Base-by-base conservation (phyloP, 116 monocot species). In the Trichopus zeylanicus region DNA sequence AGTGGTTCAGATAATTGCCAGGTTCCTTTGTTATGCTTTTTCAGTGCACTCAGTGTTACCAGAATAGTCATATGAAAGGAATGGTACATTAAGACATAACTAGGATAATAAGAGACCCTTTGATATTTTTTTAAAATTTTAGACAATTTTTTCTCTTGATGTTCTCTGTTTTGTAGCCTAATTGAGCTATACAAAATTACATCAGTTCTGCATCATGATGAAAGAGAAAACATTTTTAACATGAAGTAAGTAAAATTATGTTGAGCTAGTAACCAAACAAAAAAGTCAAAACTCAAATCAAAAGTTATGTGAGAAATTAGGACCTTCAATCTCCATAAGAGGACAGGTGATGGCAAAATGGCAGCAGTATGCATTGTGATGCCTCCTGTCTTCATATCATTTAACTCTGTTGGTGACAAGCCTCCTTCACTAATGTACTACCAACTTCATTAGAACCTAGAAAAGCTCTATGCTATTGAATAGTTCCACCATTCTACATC, bases 261-360 rank as follows among this genome's bases (percentile, higher is more conserved):
- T 28, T 29, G 15, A 34, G 27, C 10, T 8, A 56, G 18, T 29
- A 57, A 32, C 21, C 6, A 10, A 53, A 29, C 11, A 35, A 38
- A 23, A 24, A 35, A 22, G 7, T 23, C 20, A 59, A 28, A 21
- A 63, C n/a, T n/a, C n/a, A n/a, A n/a, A n/a, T n/a, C n/a, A 46
- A 65, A 46, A 47, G 4, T 19, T 61, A 2, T 39, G 42, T 22
- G 32, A 49, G 15, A 59, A 48, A 29, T 20, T 63, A 31, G 30
- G 38, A 87, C 84, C 83, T 92, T 87, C 29, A 87, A 78, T 65
- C 87, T 84, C 90, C 87, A 91, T 63, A 97, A 70, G 65, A 97
- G 73, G 55, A 78, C 37, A 20, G 87, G 91, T 32, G 97, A 97
- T 42, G 97, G 91, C 73, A 85, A 70, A 42, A 97, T 75, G 24